Evolutionary conservation across 1,139 yeast genomes (phyloP).

Genomic region (Kodamaea sp.): DNA sequence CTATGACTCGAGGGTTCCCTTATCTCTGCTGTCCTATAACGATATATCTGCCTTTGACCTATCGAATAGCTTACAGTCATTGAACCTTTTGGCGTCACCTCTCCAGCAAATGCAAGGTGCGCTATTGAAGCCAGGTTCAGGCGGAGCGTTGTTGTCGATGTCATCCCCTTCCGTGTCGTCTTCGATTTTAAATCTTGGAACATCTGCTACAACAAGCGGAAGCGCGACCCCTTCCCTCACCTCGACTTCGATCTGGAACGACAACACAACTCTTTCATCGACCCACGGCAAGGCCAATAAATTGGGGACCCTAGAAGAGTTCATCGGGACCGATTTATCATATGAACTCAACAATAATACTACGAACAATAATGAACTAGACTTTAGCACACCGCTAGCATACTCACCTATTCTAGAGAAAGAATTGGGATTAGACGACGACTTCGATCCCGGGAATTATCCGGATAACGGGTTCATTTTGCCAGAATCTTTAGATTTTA

Average conservation of each 20-base stretch:
- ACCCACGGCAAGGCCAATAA: slow-evolving; percentile 6
- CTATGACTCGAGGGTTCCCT: slow-evolving; percentile 1
- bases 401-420: slow-evolving; percentile 4
- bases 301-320: slow-evolving; percentile 10
- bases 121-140: background rate
- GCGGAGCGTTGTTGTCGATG: background rate
- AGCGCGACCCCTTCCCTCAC: slow-evolving; percentile 13
- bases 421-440: slow-evolving; percentile 8
- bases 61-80: slow-evolving; percentile 6
- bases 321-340: slow-evolving; percentile 7
- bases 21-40: slow-evolving; percentile 3
- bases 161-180: background rate
- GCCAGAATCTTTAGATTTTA: background rate
- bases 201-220: slow-evolving; percentile 8
- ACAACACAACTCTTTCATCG: slow-evolving; percentile 7
- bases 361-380: background rate
- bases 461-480: background rate
- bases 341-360: background rate
- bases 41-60: slow-evolving; percentile 6
- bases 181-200: slow-evolving; percentile 1
- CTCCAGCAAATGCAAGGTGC: background rate
- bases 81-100: slow-evolving; percentile 8
- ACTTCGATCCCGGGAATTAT: slow-evolving; percentile 7
- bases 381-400: background rate
- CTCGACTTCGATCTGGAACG: slow-evolving; percentile 15